phyloP scores from a whole-genome alignment of 495 filamentous ascomycete genomes.

The Penicillium canescens region DNA sequence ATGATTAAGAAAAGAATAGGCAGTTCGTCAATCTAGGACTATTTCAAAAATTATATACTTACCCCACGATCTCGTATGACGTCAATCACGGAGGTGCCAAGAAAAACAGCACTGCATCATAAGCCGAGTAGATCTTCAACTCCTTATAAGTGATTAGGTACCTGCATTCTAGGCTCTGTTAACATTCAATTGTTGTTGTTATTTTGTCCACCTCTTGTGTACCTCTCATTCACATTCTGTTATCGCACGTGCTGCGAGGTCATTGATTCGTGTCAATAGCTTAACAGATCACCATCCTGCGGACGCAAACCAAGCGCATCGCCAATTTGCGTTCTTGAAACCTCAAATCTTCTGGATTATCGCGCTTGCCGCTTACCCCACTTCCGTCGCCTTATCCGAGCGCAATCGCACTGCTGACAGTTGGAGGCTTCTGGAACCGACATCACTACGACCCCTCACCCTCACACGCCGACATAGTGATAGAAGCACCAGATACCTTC shows the following conservation, averaged over 20 bases:
- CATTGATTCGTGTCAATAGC: no score
- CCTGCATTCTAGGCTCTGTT: no score
- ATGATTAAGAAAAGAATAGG: no score
- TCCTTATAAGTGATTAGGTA: no score
- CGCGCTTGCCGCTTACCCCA: background rate
- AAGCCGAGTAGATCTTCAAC: background rate
- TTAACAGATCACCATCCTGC: no score
- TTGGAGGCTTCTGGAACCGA: background rate
- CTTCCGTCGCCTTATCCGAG: background rate
- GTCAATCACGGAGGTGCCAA: slow-evolving; percentile 3
- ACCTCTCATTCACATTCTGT: no score
- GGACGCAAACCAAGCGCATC: no score
- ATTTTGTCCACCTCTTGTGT: no score
- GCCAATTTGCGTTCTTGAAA: background rate
- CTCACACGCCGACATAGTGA: background rate
- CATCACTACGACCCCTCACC: background rate
- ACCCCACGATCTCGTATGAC: slow-evolving; percentile 3
- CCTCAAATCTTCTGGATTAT: background rate
- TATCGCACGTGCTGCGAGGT: no score
- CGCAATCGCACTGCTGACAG: background rate
- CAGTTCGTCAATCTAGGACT: no score
- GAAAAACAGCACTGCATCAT: background rate
- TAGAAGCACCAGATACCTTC: no score
- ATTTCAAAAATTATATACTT: background rate
- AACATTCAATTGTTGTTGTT: no score